Evolutionary conservation across 2,329 filamentous ascomycete genomes (phyloP).

Genomic region (Colletotrichum lentis): DNA sequence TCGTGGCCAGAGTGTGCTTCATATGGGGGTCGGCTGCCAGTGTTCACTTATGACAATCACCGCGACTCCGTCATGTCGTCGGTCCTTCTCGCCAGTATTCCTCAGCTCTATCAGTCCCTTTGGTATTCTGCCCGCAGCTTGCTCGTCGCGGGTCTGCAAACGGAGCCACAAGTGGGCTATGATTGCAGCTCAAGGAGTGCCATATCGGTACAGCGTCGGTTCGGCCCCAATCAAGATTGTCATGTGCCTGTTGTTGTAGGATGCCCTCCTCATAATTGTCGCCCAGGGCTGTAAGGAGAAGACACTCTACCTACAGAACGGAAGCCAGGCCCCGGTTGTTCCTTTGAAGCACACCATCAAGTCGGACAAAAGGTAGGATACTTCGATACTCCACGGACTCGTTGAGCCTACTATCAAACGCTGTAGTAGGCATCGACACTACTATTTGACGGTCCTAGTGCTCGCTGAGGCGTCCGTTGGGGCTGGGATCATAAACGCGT

Average conservation of each 20-base stretch:
- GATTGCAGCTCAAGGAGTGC: too few species aligned
- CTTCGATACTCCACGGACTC: not conserved
- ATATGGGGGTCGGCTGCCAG: too few species aligned
- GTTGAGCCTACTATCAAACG: not conserved
- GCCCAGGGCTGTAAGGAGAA: not conserved
- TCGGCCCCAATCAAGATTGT: not conserved
- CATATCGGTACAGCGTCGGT: not conserved
- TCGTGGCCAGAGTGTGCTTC: too few species aligned
- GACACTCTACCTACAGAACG: too few species aligned
- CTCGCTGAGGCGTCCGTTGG: not conserved
- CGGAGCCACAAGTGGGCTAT: too few species aligned
- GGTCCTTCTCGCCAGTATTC: too few species aligned
- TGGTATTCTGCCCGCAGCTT: too few species aligned
- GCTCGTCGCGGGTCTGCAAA: too few species aligned
- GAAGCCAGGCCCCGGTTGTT: too few species aligned
- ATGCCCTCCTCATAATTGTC: not conserved
- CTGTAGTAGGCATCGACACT: not conserved
- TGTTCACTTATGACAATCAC: too few species aligned
- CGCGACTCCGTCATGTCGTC: too few species aligned
- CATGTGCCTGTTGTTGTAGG: conserved; percentile 4
- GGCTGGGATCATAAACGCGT: not conserved
- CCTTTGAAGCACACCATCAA: not conserved
- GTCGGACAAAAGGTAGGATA: not conserved
- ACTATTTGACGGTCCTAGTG: not conserved
- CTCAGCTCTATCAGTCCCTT: too few species aligned